These are phyloP conservation scores for Batrachochytrium dendrobatidis DNA, from an alignment of 371 early-diverging fungal genomes.

Conservation along the genomic window DNA sequence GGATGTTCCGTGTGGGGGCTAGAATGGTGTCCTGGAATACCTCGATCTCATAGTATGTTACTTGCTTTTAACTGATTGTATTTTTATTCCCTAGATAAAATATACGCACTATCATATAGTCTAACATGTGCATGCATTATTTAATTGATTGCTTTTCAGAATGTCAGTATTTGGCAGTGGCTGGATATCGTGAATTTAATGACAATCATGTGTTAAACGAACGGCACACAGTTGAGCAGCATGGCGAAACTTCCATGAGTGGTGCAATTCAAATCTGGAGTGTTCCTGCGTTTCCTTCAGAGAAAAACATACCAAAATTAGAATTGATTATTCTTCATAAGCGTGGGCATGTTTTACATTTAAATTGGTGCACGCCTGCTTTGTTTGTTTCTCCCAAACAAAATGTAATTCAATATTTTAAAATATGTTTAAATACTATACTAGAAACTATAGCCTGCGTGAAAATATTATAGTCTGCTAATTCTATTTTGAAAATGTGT, in stretches of 20 bases:
- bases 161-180: constrained; percentile 53
- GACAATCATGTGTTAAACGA: constrained; percentile 40
- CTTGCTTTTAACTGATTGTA: too few species aligned
- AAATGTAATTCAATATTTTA: too few species aligned
- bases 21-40: constrained; percentile 50
- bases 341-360: constrained; percentile 43
- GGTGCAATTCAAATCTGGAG: constrained; percentile 53
- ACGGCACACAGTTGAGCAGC: constrained; percentile 11
- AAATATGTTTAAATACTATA: too few species aligned
- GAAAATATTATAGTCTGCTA: too few species aligned
- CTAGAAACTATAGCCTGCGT: too few species aligned
- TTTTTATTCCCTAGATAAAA: not conserved
- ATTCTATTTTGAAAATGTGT: too few species aligned
- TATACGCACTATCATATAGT: not conserved
- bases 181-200: constrained; percentile 46
- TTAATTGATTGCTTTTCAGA: not conserved
- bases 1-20: constrained; percentile 61
- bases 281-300: constrained; percentile 7
- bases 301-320: constrained; percentile 23
- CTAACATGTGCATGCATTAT: not conserved
- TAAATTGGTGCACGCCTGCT: constrained; percentile 55
- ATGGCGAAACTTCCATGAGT: constrained; percentile 18
- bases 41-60: constrained; percentile 15
- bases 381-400: constrained; percentile 40
- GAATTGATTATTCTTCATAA: constrained; percentile 54